These are phyloP conservation scores for Theileria orientalis DNA, from an alignment of 169 alveolate species.

Conservation along the genomic window DNA sequence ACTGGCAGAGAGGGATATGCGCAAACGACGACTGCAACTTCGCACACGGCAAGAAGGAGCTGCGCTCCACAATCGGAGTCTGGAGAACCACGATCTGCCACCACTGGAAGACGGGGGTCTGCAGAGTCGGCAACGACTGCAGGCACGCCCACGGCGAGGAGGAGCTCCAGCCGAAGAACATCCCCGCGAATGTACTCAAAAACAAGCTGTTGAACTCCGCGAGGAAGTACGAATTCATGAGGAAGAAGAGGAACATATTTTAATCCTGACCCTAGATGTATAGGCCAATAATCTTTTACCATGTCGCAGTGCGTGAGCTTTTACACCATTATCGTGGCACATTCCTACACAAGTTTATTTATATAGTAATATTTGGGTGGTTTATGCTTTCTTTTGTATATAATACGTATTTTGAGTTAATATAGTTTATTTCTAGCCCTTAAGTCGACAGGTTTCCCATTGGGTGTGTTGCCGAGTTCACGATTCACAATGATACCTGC, in stretches of 20 bases:
- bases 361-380: no score
- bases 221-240: conserved; percentile 11
- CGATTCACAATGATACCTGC: background rate
- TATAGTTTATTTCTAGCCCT: no score
- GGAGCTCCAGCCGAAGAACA: conserved; percentile 69
- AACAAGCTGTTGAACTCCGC: conserved; percentile 58
- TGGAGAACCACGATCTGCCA: conserved; percentile 74
- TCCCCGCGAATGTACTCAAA: conserved; percentile 63
- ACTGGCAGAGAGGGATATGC: conserved; percentile 73
- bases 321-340: no score
- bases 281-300: background rate
- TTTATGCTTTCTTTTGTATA: no score
- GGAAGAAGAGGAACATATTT: conserved; percentile 12
- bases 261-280: background rate
- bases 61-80: conserved; percentile 67
- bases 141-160: conserved; percentile 79
- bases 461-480: no score
- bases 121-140: conserved; percentile 68
- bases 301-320: no score
- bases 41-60: conserved; percentile 75
- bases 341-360: no score
- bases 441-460: no score
- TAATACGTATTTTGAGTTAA: no score
- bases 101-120: conserved; percentile 71
- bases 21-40: conserved; percentile 67